Evolutionary conservation across 2,329 filamentous ascomycete species (phyloP), one percentile per base, ranked within the genome.

Genomic region (Blumeria graminis): DNA sequence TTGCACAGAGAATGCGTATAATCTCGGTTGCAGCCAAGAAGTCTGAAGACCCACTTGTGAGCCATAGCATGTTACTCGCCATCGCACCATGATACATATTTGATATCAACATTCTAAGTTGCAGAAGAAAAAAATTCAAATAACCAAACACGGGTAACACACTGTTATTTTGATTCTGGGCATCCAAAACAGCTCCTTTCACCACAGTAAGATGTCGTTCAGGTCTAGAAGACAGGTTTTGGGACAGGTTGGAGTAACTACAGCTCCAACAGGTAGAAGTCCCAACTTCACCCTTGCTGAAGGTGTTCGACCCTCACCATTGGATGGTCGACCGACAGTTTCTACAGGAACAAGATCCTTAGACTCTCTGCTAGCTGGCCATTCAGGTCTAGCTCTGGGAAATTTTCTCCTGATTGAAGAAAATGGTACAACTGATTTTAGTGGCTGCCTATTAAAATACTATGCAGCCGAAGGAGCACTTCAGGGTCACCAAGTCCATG

Each of bases 401-500:
- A 86, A 79, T 16, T 85, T 81, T 0, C 66, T 96, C 0, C 70
- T 98, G 5, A 72, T 95, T 35, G 86, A 90, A 65, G 92, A 98
- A 65, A 83, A 81, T 57, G 90, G 90, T 0, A 94, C 90, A 0
- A 98, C 92, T 0, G 92, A 98, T 67, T 98, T 94, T 71, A 81
- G 86, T 0, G 86, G 89, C 1, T 78, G 86, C 32, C 71, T 96
- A 57, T 70, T 95, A 48, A 78, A 85, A 56, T 95, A 92, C 67
- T 98, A 87, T 69, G 90, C 88, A 0, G 89, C 90, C 0, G 89
- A 98, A 69, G 92, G 92, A 1, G 77, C 96, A 3, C 78, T 93
- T 6, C 92, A 98, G 65, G 88, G 86, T 1, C 92, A 98, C 65
- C 77, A 81, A 57, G 78, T 98, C 55, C 88, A 95, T 68, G 79